Evolutionary conservation across 106 monocot genomes (phyloP).

Genomic region (Dendrobium chrysotoxum): DNA sequence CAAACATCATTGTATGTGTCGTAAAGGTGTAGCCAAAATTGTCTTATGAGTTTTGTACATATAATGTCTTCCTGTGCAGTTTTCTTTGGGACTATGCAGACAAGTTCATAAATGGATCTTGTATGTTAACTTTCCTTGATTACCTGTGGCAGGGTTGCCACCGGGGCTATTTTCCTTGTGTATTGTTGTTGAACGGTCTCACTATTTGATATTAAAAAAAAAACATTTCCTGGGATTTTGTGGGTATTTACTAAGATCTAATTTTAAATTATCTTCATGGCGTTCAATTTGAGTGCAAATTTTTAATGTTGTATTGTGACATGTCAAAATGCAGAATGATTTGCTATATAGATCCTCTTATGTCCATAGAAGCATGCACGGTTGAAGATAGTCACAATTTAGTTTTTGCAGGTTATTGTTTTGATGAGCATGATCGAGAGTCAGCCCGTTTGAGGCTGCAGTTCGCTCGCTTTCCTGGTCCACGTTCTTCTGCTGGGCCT

Average conservation of each 20-base stretch:
- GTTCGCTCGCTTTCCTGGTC: constrained; percentile 42
- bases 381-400: neutral
- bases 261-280: neutral
- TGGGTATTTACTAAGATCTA: neutral
- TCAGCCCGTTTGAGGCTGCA: constrained; percentile 37
- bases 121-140: too few species aligned
- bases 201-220: too few species aligned
- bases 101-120: too few species aligned
- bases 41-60: too few species aligned
- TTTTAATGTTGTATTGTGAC: neutral
- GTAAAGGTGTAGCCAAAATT: too few species aligned
- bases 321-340: neutral
- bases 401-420: constrained; percentile 51
- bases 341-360: neutral
- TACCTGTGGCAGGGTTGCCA: too few species aligned
- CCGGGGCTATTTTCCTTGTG: too few species aligned
- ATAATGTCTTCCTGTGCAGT: too few species aligned
- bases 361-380: neutral
- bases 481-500: constrained; percentile 30
- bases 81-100: too few species aligned
- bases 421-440: constrained; percentile 46
- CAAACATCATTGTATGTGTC: too few species aligned
- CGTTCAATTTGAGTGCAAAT: too few species aligned
- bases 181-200: too few species aligned
- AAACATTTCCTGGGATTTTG: neutral